Percentiles rank a stretch among this genome's conserved stretches.
Conservation (phyloP, 2,329 filamentous ascomycete genomes). For the Xylariaceae sp. region DNA sequence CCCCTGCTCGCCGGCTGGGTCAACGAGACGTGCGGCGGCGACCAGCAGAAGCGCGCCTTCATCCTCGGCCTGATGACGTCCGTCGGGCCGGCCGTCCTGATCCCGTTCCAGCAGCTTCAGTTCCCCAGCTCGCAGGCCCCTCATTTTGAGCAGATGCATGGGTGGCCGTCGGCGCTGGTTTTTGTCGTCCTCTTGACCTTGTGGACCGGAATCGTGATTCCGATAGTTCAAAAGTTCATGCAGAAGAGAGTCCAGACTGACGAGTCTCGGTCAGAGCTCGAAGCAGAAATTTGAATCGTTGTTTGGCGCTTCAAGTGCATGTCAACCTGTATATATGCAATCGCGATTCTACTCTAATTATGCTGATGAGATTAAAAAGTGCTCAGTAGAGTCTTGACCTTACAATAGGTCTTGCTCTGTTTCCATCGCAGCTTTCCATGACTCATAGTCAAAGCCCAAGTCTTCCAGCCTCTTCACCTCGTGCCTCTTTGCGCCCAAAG, state of each 20-base stretch:
- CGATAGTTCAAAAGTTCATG: slow-evolving; percentile 13
- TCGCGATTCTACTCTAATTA: too few relatives aligned
- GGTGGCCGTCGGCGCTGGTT: slow-evolving; percentile 19
- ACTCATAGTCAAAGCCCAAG: slow-evolving; percentile 58
- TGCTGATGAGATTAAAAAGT: too few relatives aligned
- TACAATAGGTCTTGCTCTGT: slow-evolving; percentile 13
- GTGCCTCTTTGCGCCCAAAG: slow-evolving; percentile 29
- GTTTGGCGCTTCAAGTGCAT: too few relatives aligned
- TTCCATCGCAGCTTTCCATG: neutral
- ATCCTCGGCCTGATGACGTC: slow-evolving; percentile 38
- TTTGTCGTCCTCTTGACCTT: slow-evolving; percentile 8
- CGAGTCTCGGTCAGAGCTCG: slow-evolving; percentile 3
- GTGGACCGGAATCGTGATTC: slow-evolving; percentile 9
- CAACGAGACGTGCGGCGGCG: slow-evolving; percentile 36
- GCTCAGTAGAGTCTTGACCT: too few relatives aligned
- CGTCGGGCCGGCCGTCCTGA: slow-evolving; percentile 29
- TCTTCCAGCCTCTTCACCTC: slow-evolving; percentile 66
- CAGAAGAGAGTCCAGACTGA: slow-evolving; percentile 4
- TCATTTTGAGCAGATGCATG: slow-evolving; percentile 26
- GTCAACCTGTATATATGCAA: too few relatives aligned
- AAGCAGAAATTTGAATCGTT: slow-evolving; percentile 1
- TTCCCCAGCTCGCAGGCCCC: slow-evolving; percentile 30
- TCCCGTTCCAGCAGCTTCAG: slow-evolving; percentile 32
- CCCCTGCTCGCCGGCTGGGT: slow-evolving; percentile 36
- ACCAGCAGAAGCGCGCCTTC: slow-evolving; percentile 40